A percentile compares a stretch with the other conserved stretches of the same genome.
Evolutionary conservation across 2,329 filamentous ascomycete species (phyloP).

Genomic region (Seiridium unicorne): DNA sequence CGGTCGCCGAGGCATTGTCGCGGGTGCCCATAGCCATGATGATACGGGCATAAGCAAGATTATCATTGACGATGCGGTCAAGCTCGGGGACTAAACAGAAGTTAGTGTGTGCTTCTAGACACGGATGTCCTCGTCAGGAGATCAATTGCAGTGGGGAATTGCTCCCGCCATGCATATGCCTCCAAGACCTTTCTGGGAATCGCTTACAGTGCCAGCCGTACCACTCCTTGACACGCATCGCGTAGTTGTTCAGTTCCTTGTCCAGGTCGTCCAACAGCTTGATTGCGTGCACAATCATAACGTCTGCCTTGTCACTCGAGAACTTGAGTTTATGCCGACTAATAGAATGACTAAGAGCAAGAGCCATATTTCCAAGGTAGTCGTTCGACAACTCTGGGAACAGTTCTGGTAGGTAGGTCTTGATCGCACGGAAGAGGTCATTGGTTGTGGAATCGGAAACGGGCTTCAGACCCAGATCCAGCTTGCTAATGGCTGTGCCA

Average conservation of each 20-base stretch:
- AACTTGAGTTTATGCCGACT: slow-evolving; percentile 98
- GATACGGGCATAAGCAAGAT: slow-evolving; percentile 87
- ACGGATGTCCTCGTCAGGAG: too few species aligned
- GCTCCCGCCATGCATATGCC: too few species aligned
- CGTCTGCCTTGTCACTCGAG: slow-evolving; percentile 96
- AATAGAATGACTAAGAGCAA: slow-evolving; percentile 95
- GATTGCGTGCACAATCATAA: slow-evolving; percentile 98
- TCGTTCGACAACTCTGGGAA: slow-evolving; percentile 84
- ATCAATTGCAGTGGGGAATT: too few species aligned
- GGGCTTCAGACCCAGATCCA: slow-evolving; percentile 74
- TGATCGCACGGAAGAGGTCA: slow-evolving; percentile 92
- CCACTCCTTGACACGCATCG: slow-evolving; percentile 99
- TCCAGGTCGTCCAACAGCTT: slow-evolving; percentile 92
- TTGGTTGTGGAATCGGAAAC: slow-evolving; percentile 78
- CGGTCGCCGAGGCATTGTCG: slow-evolving; percentile 70
- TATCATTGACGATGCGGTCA: slow-evolving; percentile 96
- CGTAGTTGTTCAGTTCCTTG: slow-evolving; percentile 98
- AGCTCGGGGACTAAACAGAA: slow-evolving; percentile 70
- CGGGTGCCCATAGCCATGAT: slow-evolving; percentile 89
- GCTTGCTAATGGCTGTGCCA: slow-evolving; percentile 85
- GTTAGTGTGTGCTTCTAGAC: too few species aligned
- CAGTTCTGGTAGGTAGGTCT: slow-evolving; percentile 83
- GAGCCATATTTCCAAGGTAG: slow-evolving; percentile 89
- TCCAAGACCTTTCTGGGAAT: too few species aligned
- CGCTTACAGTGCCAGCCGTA: slow-evolving; percentile 85